phyloP scores from a whole-genome alignment of 2,329 filamentous ascomycete species.

The Ophiosphaerella narmari region DNA sequence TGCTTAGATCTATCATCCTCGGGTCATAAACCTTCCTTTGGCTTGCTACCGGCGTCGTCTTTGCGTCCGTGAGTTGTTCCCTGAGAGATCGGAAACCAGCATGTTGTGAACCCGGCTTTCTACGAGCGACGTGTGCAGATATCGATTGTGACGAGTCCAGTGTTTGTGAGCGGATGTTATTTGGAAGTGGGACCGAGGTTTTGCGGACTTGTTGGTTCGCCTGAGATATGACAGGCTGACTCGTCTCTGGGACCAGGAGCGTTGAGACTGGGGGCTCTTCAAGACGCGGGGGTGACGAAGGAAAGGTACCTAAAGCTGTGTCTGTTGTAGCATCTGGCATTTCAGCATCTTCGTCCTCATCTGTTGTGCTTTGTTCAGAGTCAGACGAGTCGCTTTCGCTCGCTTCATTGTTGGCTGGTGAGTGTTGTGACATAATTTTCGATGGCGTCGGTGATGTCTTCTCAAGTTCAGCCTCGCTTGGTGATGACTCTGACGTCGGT shows the following conservation, averaged over 20 bases:
- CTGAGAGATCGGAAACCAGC: constrained; percentile 15
- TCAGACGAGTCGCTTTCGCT: constrained; percentile 15
- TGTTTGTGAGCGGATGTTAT: neutral
- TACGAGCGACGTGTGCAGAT: constrained; percentile 12
- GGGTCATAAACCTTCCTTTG: constrained; percentile 15
- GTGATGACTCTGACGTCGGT: constrained; percentile 23
- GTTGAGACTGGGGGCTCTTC: neutral
- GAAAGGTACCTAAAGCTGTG: neutral
- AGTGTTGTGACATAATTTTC: constrained; percentile 2
- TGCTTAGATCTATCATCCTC: constrained; percentile 12
- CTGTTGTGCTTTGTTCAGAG: constrained; percentile 7
- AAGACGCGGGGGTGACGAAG: constrained; percentile 18
- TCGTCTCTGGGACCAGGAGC: constrained; percentile 8
- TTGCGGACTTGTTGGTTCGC: constrained; percentile 3
- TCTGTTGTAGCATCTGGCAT: constrained; percentile 8
- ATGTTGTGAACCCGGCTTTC: constrained; percentile 5
- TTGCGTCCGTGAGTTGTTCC: constrained; percentile 17
- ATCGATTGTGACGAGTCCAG: constrained; percentile 8
- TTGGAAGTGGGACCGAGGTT: constrained; percentile 13
- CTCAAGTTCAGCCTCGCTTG: constrained; percentile 20
- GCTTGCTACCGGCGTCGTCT: constrained; percentile 5
- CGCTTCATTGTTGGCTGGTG: constrained; percentile 2
- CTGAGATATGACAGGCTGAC: constrained; percentile 8
- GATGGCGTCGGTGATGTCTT: constrained; percentile 5
- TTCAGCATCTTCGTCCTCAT: constrained; percentile 14